Percentiles rank a stretch among this genome's conserved stretches.
phyloP scores from a whole-genome alignment of 2,329 filamentous ascomycete genomes.

The Lachnellula occidentalis region DNA sequence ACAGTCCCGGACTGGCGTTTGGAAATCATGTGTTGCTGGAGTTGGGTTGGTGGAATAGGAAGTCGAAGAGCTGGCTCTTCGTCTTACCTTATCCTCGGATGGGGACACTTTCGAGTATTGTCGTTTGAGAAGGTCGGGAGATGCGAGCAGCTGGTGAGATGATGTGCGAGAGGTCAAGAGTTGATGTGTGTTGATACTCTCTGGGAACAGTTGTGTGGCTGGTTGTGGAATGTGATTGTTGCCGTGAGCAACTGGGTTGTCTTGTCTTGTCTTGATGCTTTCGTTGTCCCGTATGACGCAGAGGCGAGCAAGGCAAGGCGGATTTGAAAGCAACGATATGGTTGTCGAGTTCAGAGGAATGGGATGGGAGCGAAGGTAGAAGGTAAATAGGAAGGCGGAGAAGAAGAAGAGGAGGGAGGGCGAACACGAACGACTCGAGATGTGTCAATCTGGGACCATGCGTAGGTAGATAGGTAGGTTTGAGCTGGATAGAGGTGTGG shows the following conservation, averaged over 20 bases:
- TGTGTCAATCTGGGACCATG: constrained; percentile 25
- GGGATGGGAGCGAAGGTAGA: constrained; percentile 3
- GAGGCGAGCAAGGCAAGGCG: constrained; percentile 7
- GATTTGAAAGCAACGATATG: constrained; percentile 11
- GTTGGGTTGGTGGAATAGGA: constrained; percentile 37
- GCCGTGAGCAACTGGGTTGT: constrained; percentile 15
- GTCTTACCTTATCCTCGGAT: constrained; percentile 27
- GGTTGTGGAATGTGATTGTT: constrained; percentile 16
- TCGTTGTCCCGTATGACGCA: constrained; percentile 18
- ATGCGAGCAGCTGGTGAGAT: constrained; percentile 2
- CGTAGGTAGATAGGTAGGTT: constrained; percentile 9
- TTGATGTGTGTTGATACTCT: background rate
- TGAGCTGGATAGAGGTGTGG: constrained; percentile 9
- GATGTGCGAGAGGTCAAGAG: constrained; percentile 3
- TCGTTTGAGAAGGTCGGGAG: background rate
- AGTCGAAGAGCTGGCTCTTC: constrained; percentile 46
- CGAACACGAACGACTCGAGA: constrained; percentile 28
- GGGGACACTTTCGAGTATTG: background rate
- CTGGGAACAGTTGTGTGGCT: constrained; percentile 7
- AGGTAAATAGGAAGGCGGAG: constrained; percentile 22
- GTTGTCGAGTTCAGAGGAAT: background rate
- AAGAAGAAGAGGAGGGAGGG: constrained; percentile 32
- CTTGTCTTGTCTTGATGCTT: background rate
- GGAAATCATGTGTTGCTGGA: constrained; percentile 37
- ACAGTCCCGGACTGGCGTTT: constrained; percentile 35